Base-by-base conservation (phyloP, 495 filamentous ascomycete species). In the Bryoglossum gracile region DNA sequence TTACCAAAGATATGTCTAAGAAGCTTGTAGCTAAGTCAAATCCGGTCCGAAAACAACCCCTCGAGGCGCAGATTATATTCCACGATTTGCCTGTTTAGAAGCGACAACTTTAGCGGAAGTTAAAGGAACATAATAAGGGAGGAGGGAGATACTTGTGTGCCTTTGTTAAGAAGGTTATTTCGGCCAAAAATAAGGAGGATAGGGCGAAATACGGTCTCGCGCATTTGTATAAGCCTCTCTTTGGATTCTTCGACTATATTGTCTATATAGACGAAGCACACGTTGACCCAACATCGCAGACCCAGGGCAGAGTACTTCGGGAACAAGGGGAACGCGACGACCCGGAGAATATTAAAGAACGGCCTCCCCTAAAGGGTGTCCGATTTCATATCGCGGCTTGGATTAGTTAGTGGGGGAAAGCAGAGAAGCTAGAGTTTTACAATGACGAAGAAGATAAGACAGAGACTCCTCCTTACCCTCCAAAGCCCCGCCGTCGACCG, bases 241-340 rank as follows among this genome's bases (percentile, higher is more conserved):
- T 30, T 30, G 26, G 26, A 6, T 30, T 43, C n/a, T 43, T 43
- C 23, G 23, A 43, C 21, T 22, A 43, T 28, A 43, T 43, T 26
- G 48, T 51, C 1, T 46, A 35, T 41, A 46, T 35, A 34, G 41
- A 53, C 13, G 17, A 53, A 46, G 50, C 43, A 30, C 43, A 53
- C 24, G 14, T 53, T n/a, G 50, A 53, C 28, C 50, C 50, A 34
- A 43, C 35, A 5, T 35, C 36, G 13, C 37, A 53, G 21, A 26
- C 35, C 22, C 35, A 34, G 25, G 50, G 38, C 4, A 43, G 23
- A 11, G 19, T 46, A 11, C 32, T 52, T 1, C 33, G 34, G 17
- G 49, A 46, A 38, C 33, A 35, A 24, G 36, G 35, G 16, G 48
- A 25, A 28, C 35, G 50, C 0, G 25, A 42, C 36, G 21, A 53